Percentiles rank a stretch among this genome's conserved stretches.
Evolutionary conservation across 805 yeast species (phyloP).

Genomic region (Barnettozyma siamensis): DNA sequence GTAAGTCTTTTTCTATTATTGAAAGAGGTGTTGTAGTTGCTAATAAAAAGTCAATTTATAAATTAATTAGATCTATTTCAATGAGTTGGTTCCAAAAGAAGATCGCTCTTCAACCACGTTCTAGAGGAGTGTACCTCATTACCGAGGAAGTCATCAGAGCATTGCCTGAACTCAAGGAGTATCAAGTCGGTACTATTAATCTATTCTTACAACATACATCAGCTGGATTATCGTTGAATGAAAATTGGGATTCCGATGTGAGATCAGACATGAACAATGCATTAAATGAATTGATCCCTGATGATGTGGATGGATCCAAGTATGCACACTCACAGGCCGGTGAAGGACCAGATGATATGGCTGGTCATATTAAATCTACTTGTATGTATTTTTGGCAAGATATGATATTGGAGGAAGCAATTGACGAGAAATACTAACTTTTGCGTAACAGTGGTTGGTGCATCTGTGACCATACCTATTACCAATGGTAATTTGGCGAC

Average conservation of each 20-base stretch:
- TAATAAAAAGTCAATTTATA: background rate
- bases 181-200: constrained; percentile 58
- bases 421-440: constrained; percentile 1
- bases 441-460: constrained; percentile 51
- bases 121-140: constrained; percentile 65
- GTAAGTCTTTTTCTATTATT: too few relatives aligned
- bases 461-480: constrained; percentile 61
- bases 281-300: constrained; percentile 64
- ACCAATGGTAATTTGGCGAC: constrained; percentile 58
- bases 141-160: constrained; percentile 56
- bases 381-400: too few relatives aligned
- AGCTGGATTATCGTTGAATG: constrained; percentile 71
- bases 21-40: too few relatives aligned
- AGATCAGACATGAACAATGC: constrained; percentile 61
- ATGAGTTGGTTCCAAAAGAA: constrained; percentile 56
- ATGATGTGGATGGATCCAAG: constrained; percentile 31
- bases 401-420: too few relatives aligned
- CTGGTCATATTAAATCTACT: constrained; percentile 67
- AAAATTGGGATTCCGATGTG: constrained; percentile 77
- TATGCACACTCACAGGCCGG: constrained; percentile 37
- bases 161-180: constrained; percentile 54
- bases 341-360: constrained; percentile 83
- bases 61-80: background rate
- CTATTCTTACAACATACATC: constrained; percentile 75
- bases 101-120: constrained; percentile 48